phyloP scores from a whole-genome alignment of 257 asterid genomes.

The Fraxinus pennsylvanica region DNA sequence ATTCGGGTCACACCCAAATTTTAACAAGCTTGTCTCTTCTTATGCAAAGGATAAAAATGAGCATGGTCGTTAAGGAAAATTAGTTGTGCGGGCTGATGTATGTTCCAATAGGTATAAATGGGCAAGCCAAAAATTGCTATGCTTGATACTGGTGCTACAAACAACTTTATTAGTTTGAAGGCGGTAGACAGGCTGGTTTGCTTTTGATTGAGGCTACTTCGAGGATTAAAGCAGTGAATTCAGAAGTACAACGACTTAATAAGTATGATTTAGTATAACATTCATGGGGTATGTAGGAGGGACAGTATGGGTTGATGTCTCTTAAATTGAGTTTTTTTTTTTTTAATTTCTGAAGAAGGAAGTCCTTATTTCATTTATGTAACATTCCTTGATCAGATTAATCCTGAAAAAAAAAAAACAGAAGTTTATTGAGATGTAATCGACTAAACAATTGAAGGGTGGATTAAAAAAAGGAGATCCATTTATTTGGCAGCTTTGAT shows the following conservation, averaged over 20 bases:
- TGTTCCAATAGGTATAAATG: too few relatives aligned
- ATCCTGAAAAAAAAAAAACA: not conserved
- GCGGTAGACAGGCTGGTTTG: not conserved
- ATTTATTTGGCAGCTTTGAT: not conserved
- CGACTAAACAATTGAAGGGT: not conserved
- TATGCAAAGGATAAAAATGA: too few relatives aligned
- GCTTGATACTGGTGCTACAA: not conserved
- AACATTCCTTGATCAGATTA: not conserved
- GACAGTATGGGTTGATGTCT: not conserved
- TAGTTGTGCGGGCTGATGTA: too few relatives aligned
- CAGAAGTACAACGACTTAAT: not conserved
- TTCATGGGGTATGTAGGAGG: not conserved
- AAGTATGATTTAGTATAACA: not conserved
- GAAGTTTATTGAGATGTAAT: not conserved
- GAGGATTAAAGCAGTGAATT: conserved; percentile 5
- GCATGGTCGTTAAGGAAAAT: too few relatives aligned
- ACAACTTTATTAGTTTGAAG: conserved; percentile 2
- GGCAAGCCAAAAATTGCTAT: too few relatives aligned
- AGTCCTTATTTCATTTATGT: not conserved
- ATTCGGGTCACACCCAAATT: too few relatives aligned
- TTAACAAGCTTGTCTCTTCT: too few relatives aligned
- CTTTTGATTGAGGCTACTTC: not conserved
- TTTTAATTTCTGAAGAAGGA: not conserved
- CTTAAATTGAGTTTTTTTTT: not conserved
- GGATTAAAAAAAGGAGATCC: not conserved